These are phyloP conservation scores for Gnaphalium uliginosum DNA, from an alignment of 129 eudicot genomes.

Conservation along the genomic window DNA sequence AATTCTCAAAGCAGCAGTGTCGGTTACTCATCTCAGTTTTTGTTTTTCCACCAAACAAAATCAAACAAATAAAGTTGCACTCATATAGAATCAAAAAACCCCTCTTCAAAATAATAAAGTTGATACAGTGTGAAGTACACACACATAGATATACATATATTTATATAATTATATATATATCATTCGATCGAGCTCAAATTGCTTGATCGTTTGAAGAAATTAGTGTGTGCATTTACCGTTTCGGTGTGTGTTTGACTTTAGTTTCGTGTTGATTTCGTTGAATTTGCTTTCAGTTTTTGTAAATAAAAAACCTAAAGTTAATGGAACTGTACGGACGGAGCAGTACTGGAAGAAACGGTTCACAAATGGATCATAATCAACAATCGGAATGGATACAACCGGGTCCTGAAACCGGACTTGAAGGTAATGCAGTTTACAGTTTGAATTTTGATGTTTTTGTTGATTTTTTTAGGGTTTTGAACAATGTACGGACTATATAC, in stretches of 20 bases:
- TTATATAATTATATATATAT: background rate
- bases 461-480: slow-evolving; percentile 41
- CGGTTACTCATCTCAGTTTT: slow-evolving; percentile 47
- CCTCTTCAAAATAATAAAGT: slow-evolving; percentile 31
- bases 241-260: background rate
- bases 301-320: slow-evolving; percentile 16
- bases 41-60: slow-evolving; percentile 40
- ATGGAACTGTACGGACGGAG: slow-evolving; percentile 89
- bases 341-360: slow-evolving; percentile 37
- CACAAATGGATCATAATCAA: slow-evolving; percentile 44
- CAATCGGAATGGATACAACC: slow-evolving; percentile 59
- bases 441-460: background rate
- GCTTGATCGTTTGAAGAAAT: slow-evolving; percentile 13
- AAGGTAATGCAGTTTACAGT: slow-evolving; percentile 49
- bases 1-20: slow-evolving; percentile 24
- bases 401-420: slow-evolving; percentile 54
- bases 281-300: background rate
- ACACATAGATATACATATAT: background rate
- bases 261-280: slow-evolving; percentile 24
- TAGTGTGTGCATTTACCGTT: slow-evolving; percentile 22
- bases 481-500: slow-evolving; percentile 23
- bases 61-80: slow-evolving; percentile 34
- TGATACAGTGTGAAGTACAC: slow-evolving; percentile 38
- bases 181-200: slow-evolving; percentile 25
- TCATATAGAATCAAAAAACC: slow-evolving; percentile 31